Evolutionary conservation across 345 rosid genomes (phyloP).

Genomic region (Brassica juncea): DNA sequence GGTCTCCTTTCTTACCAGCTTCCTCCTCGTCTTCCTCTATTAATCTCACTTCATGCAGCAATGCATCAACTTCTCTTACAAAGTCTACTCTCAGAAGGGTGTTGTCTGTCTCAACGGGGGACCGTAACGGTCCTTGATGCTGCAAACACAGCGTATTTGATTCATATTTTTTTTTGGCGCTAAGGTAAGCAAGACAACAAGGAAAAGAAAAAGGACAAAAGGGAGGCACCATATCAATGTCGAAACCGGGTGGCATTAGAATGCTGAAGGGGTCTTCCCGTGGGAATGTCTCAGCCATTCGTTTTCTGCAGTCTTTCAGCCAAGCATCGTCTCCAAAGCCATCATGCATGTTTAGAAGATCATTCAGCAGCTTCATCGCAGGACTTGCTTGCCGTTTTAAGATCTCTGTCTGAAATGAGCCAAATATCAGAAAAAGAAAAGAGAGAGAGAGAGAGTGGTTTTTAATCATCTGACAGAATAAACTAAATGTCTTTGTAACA

Average conservation of each 20-base stretch:
- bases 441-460: too few relatives aligned
- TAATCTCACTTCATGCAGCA: slow-evolving; percentile 71
- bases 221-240: slow-evolving; percentile 64
- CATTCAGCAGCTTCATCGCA: slow-evolving; percentile 86
- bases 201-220: not conserved
- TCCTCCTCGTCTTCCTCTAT: slow-evolving; percentile 54
- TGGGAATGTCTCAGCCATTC: slow-evolving; percentile 74
- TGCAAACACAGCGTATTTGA: slow-evolving; percentile 32
- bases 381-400: slow-evolving; percentile 81
- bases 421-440: not conserved
- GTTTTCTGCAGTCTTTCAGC: slow-evolving; percentile 79
- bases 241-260: slow-evolving; percentile 80
- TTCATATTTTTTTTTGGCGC: not conserved
- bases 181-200: not conserved
- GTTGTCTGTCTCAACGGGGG: slow-evolving; percentile 60
- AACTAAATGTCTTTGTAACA: not conserved
- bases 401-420: slow-evolving; percentile 51
- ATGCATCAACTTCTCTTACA: slow-evolving; percentile 78
- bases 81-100: slow-evolving; percentile 80
- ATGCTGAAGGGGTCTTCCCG: slow-evolving; percentile 90
- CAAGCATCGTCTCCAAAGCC: slow-evolving; percentile 76
- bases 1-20: slow-evolving; percentile 38
- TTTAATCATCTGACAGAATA: not conserved
- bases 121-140: slow-evolving; percentile 74
- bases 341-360: slow-evolving; percentile 82